A percentile compares a stretch with the other conserved stretches of the same genome.
Conservation (phyloP, 768 basidiomycete species). For the Suillus placidus region DNA sequence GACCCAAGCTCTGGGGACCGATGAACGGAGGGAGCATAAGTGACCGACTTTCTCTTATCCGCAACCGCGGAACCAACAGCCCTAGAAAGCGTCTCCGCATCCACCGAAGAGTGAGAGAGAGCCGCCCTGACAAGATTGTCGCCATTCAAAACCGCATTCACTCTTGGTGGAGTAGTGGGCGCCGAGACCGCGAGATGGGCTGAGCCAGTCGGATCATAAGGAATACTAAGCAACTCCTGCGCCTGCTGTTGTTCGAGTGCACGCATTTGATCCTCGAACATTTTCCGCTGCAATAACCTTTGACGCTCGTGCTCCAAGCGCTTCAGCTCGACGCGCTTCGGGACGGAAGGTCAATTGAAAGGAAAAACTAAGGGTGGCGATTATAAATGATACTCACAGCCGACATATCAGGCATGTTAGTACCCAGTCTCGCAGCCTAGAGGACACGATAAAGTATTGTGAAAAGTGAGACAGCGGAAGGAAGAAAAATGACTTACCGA, state of each 20-base stretch:
- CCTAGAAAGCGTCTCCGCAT: slow-evolving; percentile 64
- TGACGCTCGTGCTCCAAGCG: slow-evolving; percentile 86
- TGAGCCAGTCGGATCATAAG: slow-evolving; percentile 59
- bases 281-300: slow-evolving; percentile 79
- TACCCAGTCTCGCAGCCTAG: slow-evolving; percentile 81
- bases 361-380: slow-evolving; percentile 12
- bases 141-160: slow-evolving; percentile 69
- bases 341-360: slow-evolving; percentile 11
- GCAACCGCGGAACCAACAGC: slow-evolving; percentile 66
- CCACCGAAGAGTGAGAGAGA: slow-evolving; percentile 55
- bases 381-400: slow-evolving; percentile 56
- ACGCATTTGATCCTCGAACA: slow-evolving; percentile 98
- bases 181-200: slow-evolving; percentile 84
- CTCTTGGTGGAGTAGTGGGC: slow-evolving; percentile 84
- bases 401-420: slow-evolving; percentile 85
- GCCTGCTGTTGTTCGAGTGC: slow-evolving; percentile 90
- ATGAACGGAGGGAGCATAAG: slow-evolving; percentile 78
- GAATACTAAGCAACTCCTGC: slow-evolving; percentile 78
- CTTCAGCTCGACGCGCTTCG: slow-evolving; percentile 86
- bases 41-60: slow-evolving; percentile 87
- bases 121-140: slow-evolving; percentile 48
- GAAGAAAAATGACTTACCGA: slow-evolving; percentile 59
- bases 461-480: not conserved
- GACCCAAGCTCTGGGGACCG: slow-evolving; percentile 68
- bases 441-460: slow-evolving; percentile 16